Evolutionary conservation across 75 land plant species (phyloP), one percentile per base, ranked within the genome.

Genomic region (Ceratopteris richardii): DNA sequence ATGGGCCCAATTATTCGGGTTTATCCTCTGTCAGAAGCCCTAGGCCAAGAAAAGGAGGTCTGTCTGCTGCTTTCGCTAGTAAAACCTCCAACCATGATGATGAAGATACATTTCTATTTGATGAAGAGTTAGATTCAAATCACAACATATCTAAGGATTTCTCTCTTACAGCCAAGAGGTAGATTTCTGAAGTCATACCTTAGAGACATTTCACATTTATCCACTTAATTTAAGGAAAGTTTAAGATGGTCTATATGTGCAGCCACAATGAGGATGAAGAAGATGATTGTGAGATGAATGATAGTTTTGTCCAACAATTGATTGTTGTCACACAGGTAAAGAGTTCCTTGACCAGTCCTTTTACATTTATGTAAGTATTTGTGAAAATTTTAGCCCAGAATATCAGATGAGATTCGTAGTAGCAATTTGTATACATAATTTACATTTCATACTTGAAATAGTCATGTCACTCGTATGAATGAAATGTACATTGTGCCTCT

Each of bases 271-370:
- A 81, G 47, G 96, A 85, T 26, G 91, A 86, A 42, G 91, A 87
- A 18, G 97, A 94, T 37, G 88, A 85, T 46, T 73, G 78, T 13
- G 82, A 76, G 66, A 72, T 81, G 42, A 80, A 83, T 75, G 88
- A 83, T 31, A 72, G 72, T 16, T 84, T 83, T 73, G 76, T 94
- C 23, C 82, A 86, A 56, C 75, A 77, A 52, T 79, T 94, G 36
- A 69, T 94, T 44, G 86, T 94, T 71, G 98, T 94, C 33, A 90
- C 98, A 13, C 98, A 86, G 87, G 98, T 83, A 67, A 56, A 54
- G 37, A 33, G 37, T 33, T 33, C 30, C 27, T 18, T 14, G 19
- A 42, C 44, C 17, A 12, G 44, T 17, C 44, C 17, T 17, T 12
- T 12, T 42, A 12, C 12, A n/a, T n/a, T n/a, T n/a, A n/a, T n/a